Evolutionary conservation across 345 rosid genomes (phyloP), one percentile per base, ranked within the genome.

Genomic region (Draba incana): DNA sequence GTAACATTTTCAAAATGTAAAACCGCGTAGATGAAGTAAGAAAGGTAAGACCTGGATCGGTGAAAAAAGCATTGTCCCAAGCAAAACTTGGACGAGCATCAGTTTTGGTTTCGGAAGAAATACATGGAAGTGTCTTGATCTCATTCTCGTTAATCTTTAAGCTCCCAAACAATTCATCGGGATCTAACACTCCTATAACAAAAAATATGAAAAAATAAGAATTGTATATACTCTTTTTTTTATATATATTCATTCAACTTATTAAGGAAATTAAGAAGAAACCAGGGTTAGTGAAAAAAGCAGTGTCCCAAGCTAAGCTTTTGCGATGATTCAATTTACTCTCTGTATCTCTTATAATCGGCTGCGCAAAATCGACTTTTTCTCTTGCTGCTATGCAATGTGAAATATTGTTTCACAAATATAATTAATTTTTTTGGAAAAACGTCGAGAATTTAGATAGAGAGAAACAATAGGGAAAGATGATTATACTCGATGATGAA

Each of bases 281-380:
- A 14, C 89, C 92, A 58, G 90, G 86, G 64, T 79, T 84, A 0
- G 88, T 81, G 79, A 81, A 85, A 52, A 89, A 89, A 9, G 88
- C 89, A 49, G 72, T 80, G 68, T 86, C 85, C 96, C 96, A 89
- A 4, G 90, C 92, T 62, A 89, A 75, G 81, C 96, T 86, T 72
- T 76, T 69, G 67, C 96, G 86, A 58, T 71, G 70, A 51, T 79
- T 77, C 56, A 48, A 65, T 49, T 50, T 38, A 11, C 48, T 50
- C 20, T 57, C 52, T 64, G 30, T 23, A 8, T 20, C 66, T 25
- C 9, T 58, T 14, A 57, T 33, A 6, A 33, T 24, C 25, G n/a
- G 53, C 30, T 51, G 31, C 48, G 2, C 2, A 8, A 42, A 31
- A 35, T 73, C 72, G 58, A 73, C 35, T 27, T 58, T 58, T 43